Percentiles rank a stretch among this genome's conserved stretches.
These are phyloP conservation scores for Collariella sp. DNA, from an alignment of 495 filamentous ascomycete species.

Conservation along the genomic window DNA sequence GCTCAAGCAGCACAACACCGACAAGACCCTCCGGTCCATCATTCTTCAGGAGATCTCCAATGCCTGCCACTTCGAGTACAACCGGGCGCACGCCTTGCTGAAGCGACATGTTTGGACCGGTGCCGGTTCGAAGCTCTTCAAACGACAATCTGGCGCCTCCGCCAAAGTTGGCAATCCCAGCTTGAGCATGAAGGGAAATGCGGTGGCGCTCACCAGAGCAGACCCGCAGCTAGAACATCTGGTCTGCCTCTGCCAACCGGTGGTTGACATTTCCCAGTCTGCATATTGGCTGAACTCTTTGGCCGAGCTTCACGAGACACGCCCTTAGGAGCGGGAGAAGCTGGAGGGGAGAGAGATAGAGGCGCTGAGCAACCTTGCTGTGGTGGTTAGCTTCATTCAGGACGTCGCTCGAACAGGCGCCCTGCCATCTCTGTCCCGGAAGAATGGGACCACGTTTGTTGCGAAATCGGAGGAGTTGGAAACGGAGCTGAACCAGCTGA, in stretches of 20 bases:
- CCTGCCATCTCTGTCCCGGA: conserved; percentile 21
- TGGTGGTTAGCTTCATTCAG: conserved; percentile 24
- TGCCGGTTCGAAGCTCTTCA: conserved; percentile 26
- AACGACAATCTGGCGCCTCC: conserved; percentile 20
- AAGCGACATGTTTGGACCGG: conserved; percentile 24
- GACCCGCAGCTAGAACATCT: conserved; percentile 26
- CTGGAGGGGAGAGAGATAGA: conserved; percentile 7
- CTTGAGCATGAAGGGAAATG: conserved; percentile 26
- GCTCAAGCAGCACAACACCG: conserved; percentile 6
- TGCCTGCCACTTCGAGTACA: conserved; percentile 31
- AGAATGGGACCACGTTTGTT: conserved; percentile 27
- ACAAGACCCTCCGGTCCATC: conserved; percentile 19
- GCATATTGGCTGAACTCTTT: conserved; percentile 23
- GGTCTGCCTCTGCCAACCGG: conserved; percentile 27
- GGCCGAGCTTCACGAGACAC: conserved; percentile 12
- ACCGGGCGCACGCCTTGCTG: conserved; percentile 21
- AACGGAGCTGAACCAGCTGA: conserved; percentile 22
- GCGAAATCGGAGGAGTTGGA: conserved; percentile 18
- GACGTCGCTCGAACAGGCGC: conserved; percentile 16
- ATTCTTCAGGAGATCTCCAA: conserved; percentile 33
- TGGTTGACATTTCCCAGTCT: conserved; percentile 15
- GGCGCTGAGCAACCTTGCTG: conserved; percentile 20
- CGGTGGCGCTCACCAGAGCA: conserved; percentile 15
- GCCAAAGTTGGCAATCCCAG: conserved; percentile 25
- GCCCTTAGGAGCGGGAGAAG: conserved; percentile 12